Evolutionary conservation across 345 rosid species (phyloP).

Genomic region (Brassica cretica): DNA sequence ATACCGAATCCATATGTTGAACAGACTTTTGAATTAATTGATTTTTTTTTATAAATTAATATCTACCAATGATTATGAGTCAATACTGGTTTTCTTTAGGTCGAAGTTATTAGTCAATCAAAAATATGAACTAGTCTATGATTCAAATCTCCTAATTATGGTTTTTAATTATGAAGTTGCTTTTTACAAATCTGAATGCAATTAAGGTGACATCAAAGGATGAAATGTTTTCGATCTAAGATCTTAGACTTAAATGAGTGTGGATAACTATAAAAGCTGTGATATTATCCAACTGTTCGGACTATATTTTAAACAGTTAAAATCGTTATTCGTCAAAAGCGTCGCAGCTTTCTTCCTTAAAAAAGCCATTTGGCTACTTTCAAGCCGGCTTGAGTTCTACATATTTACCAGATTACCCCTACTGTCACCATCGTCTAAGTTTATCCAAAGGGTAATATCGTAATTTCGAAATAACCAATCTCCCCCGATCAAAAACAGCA

Average conservation of each 20-base stretch:
- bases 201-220: neutral
- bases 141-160: no score
- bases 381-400: constrained; percentile 27
- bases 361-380: constrained; percentile 36
- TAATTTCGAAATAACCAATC: constrained; percentile 37
- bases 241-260: neutral
- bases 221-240: neutral
- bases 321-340: constrained; percentile 21
- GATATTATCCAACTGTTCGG: constrained; percentile 14
- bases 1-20: neutral
- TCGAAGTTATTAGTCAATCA: neutral
- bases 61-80: constrained; percentile 1
- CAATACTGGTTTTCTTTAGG: neutral
- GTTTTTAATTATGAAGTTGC: no score
- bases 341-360: constrained; percentile 27
- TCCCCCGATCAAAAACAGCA: constrained; percentile 78
- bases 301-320: constrained; percentile 11
- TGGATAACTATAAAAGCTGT: neutral
- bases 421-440: neutral
- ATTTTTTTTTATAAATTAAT: neutral
- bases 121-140: neutral
- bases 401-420: constrained; percentile 34
- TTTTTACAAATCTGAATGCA: neutral
- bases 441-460: constrained; percentile 46
- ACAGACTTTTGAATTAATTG: neutral